These are phyloP conservation scores for Apiospora sp. DNA, from an alignment of 2,329 filamentous ascomycete genomes.

Conservation along the genomic window DNA sequence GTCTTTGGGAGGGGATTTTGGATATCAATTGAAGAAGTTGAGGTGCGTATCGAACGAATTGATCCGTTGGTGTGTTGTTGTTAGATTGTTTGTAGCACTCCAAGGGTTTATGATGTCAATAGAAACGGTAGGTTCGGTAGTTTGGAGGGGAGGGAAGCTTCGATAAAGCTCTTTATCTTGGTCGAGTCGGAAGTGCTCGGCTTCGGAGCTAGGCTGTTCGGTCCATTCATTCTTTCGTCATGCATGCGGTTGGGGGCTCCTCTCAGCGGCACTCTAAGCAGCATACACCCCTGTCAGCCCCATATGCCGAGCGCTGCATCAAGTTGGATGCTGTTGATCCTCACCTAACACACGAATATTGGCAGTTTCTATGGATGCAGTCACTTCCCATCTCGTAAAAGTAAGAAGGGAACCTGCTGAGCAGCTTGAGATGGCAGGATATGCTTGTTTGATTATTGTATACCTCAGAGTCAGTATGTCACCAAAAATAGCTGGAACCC, in stretches of 20 bases:
- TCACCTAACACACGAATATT: neutral
- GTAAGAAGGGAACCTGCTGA: neutral
- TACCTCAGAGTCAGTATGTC: neutral
- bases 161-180: slow-evolving; percentile 11
- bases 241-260: neutral
- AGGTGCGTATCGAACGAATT: neutral
- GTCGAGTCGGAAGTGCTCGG: slow-evolving; percentile 16
- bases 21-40: neutral
- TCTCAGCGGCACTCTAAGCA: neutral
- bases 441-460: neutral
- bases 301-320: neutral
- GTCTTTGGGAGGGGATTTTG: neutral
- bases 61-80: neutral
- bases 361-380: neutral
- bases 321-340: neutral
- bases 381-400: neutral
- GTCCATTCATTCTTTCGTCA: slow-evolving; percentile 22
- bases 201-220: slow-evolving; percentile 19
- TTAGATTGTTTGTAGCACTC: neutral
- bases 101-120: slow-evolving; percentile 1
- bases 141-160: neutral
- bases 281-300: neutral
- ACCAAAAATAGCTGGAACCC: slow-evolving; percentile 10
- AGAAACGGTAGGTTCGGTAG: neutral
- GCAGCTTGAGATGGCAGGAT: neutral